phyloP scores from a whole-genome alignment of 331 rosid genomes.

The Erythrophleum ivorense region DNA sequence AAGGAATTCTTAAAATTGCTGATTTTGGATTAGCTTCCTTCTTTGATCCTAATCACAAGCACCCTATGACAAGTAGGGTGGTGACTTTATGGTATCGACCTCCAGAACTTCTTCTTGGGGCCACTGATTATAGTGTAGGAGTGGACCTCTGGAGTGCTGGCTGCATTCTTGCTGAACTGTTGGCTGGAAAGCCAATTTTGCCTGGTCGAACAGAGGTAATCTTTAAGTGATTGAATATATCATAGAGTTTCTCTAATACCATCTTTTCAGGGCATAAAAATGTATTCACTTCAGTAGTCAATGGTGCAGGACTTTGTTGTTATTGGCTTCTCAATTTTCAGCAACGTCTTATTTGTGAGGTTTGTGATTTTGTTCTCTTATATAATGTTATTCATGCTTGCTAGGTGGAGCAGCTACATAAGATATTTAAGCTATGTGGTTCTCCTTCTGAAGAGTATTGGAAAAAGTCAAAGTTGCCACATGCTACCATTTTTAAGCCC shows the following conservation, averaged over 20 bases:
- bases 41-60: slow-evolving; percentile 90
- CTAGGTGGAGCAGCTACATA: slow-evolving; percentile 97
- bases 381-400: slow-evolving; percentile 36
- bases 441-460: slow-evolving; percentile 97
- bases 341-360: slow-evolving; percentile 34
- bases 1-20: slow-evolving; percentile 85
- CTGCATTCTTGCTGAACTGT: slow-evolving; percentile 92
- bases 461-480: slow-evolving; percentile 96
- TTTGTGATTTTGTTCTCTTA: slow-evolving; percentile 37
- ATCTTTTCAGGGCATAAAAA: slow-evolving; percentile 1
- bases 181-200: slow-evolving; percentile 98
- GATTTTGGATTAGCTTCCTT: slow-evolving; percentile 96
- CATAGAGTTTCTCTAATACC: slow-evolving; percentile 28
- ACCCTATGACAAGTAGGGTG: slow-evolving; percentile 98
- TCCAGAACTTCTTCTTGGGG: slow-evolving; percentile 97
- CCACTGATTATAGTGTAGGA: slow-evolving; percentile 93
- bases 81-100: slow-evolving; percentile 98
- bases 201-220: slow-evolving; percentile 98
- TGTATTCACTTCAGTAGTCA: slow-evolving; percentile 31
- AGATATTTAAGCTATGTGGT: slow-evolving; percentile 98
- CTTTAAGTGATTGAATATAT: slow-evolving; percentile 23
- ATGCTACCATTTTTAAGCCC: slow-evolving; percentile 96
- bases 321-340: slow-evolving; percentile 34
- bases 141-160: slow-evolving; percentile 99
- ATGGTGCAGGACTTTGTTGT: slow-evolving; percentile 40